A percentile compares a stretch with the other conserved stretches of the same genome.
Evolutionary conservation across 345 rosid species (phyloP).

Genomic region (Clarkia xantiana): DNA sequence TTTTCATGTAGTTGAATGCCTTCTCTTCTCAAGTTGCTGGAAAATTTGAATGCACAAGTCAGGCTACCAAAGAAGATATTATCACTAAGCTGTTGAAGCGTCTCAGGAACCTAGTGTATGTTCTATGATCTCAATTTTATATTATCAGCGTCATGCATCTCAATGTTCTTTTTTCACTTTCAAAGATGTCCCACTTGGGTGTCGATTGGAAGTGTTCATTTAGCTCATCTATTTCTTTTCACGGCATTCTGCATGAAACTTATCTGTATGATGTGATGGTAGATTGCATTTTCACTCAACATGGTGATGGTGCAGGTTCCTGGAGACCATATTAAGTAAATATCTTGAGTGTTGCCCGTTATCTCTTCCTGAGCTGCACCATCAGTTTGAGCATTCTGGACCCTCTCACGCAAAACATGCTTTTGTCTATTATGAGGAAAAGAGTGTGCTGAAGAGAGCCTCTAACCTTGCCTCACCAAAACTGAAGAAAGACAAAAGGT

Average conservation of each 20-base stretch:
- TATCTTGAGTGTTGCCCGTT: constrained; percentile 35
- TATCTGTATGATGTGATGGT: background rate
- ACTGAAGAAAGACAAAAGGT: constrained; percentile 28
- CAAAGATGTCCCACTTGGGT: too few species aligned
- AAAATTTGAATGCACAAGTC: constrained; percentile 39
- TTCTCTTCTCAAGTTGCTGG: constrained; percentile 60
- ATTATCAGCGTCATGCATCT: background rate
- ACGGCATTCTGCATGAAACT: too few species aligned
- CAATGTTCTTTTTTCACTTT: background rate
- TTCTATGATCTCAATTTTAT: constrained; percentile 10
- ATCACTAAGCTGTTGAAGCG: constrained; percentile 54
- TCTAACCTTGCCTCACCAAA: constrained; percentile 18
- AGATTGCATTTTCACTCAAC: background rate
- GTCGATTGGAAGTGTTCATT: too few species aligned
- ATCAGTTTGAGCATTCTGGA: constrained; percentile 31
- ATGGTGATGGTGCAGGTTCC: constrained; percentile 33
- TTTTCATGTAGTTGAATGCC: constrained; percentile 51
- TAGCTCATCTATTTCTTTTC: too few species aligned
- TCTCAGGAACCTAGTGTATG: constrained; percentile 64
- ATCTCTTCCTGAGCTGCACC: constrained; percentile 52
- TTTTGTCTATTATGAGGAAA: constrained; percentile 17
- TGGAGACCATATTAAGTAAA: constrained; percentile 60
- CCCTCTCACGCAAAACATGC: constrained; percentile 19
- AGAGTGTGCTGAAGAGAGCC: constrained; percentile 24
- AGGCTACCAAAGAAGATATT: constrained; percentile 45